phyloP scores from a whole-genome alignment of 2,329 filamentous ascomycete species.

The Fusarium brachygibbosum region DNA sequence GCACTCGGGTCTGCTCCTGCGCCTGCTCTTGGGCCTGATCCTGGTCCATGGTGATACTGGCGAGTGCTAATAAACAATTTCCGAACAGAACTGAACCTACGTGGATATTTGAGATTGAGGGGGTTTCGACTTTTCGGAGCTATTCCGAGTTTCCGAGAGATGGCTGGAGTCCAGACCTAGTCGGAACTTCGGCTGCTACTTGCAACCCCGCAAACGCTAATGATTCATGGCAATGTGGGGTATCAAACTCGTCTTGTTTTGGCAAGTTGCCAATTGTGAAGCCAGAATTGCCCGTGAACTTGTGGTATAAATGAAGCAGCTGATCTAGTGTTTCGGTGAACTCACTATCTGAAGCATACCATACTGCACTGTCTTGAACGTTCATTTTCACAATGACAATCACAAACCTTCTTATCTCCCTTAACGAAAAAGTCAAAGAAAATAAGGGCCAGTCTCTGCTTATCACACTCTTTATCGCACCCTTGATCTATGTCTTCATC shows the following conservation, averaged over 20 bases:
- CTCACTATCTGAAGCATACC: neutral
- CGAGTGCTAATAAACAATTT: constrained; percentile 1
- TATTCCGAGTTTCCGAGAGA: constrained; percentile 36
- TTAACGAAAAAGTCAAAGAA: constrained; percentile 37
- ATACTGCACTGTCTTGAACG: neutral
- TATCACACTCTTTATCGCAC: constrained; percentile 47
- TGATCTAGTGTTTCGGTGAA: neutral
- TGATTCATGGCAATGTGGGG: neutral
- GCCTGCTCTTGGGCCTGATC: too few relatives aligned
- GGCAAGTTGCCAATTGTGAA: too few relatives aligned
- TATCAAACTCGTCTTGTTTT: neutral
- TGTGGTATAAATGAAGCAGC: neutral
- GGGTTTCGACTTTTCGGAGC: constrained; percentile 27
- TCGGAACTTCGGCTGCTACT: too few relatives aligned
- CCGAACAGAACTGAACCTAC: constrained; percentile 8
- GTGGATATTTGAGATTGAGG: neutral
- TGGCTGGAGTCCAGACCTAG: neutral
- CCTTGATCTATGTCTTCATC: constrained; percentile 61
- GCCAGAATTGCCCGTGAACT: neutral
- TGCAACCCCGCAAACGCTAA: neutral
- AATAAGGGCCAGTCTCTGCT: constrained; percentile 45
- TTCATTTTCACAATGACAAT: constrained; percentile 46
- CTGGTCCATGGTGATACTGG: neutral
- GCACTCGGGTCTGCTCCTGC: neutral
- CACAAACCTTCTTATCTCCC: constrained; percentile 39